A percentile compares a stretch with the other conserved stretches of the same genome.
phyloP scores from a whole-genome alignment of 2,329 filamentous ascomycete species.

The Dothideomycetes sp. region DNA sequence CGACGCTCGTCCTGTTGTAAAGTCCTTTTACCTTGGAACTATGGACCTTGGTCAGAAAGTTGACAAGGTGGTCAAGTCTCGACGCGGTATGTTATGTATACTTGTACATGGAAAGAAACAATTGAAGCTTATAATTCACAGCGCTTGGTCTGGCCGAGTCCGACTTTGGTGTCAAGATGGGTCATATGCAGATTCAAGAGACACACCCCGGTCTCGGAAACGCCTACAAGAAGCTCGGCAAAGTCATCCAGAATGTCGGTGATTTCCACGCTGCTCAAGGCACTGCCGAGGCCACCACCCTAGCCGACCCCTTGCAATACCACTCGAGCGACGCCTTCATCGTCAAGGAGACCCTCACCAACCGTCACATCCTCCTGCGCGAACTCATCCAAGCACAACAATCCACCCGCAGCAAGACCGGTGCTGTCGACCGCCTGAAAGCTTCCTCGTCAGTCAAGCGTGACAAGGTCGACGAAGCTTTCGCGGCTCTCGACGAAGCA shows the following conservation, averaged over 20 bases:
- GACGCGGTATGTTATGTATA: constrained; percentile 58
- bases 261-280: constrained; percentile 95
- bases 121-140: too few relatives aligned
- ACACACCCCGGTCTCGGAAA: constrained; percentile 78
- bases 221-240: constrained; percentile 90
- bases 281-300: constrained; percentile 88
- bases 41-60: constrained; percentile 98
- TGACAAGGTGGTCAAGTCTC: constrained; percentile 83
- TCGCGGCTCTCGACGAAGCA: constrained; percentile 79
- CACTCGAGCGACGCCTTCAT: constrained; percentile 94
- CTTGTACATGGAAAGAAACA: too few relatives aligned
- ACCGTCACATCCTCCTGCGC: constrained; percentile 89
- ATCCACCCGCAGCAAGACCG: constrained; percentile 68
- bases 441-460: constrained; percentile 75
- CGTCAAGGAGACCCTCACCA: constrained; percentile 95
- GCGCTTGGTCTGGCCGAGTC: constrained; percentile 85
- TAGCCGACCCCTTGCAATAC: constrained; percentile 88
- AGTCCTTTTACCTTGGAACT: constrained; percentile 86
- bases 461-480: constrained; percentile 98
- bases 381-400: constrained; percentile 90
- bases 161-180: constrained; percentile 85
- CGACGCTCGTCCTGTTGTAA: constrained; percentile 80
- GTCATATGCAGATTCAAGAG: constrained; percentile 79
- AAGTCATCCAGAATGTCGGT: constrained; percentile 83
- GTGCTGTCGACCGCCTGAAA: constrained; percentile 81